Base-by-base conservation (phyloP, 805 yeast species). In the Kluyveromyces siamensis region DNA sequence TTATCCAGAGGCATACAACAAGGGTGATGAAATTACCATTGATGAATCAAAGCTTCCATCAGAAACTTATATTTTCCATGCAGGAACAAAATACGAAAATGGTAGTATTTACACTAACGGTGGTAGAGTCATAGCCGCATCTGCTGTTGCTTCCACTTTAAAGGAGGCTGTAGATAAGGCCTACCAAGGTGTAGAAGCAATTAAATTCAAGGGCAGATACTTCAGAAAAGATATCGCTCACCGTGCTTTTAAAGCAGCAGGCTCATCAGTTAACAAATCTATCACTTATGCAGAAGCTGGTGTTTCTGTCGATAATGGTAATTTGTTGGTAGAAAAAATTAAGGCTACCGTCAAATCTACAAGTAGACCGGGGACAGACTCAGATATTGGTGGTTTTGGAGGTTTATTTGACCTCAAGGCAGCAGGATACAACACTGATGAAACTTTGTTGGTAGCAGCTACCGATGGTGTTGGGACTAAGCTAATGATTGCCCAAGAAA, bases 381-480 rank as follows among this genome's bases (percentile, higher is more conserved):
- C 97, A 14, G 96, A 89, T 58, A 93, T 93, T 59, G 99, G 99
- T 63, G 99, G 99, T 1, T 93, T 93, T 63, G 99, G 99, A 56
- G 99, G 99, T 56, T 72, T 91, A 41, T 95, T 93, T 57, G 99
- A 95, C 66, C 75, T 93, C 61, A 78, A 81, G 57, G 81, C 82
- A 46, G 95, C 96, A 41, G 98, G 98, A 7, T 93, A 83, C 70
- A 66, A 69, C 43, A 79, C 88, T 18, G 80, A 77, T 55, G 82
- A 84, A 49, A 81, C 88, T n/a, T 69, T 93, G 49, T 73, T 93
- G 50, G 98, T 93, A 40, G 96, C 93, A 51, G 98, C 99, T 51
- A 93, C 99, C 43, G 99, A 93, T 70, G 99, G 99, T 70, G 98
- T 93, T 50, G 99, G 99, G 56, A 91, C 99, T 52, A 93, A 93